Base-by-base conservation (phyloP, 768 basidiomycete genomes). In the Daedaleopsis nitida region DNA sequence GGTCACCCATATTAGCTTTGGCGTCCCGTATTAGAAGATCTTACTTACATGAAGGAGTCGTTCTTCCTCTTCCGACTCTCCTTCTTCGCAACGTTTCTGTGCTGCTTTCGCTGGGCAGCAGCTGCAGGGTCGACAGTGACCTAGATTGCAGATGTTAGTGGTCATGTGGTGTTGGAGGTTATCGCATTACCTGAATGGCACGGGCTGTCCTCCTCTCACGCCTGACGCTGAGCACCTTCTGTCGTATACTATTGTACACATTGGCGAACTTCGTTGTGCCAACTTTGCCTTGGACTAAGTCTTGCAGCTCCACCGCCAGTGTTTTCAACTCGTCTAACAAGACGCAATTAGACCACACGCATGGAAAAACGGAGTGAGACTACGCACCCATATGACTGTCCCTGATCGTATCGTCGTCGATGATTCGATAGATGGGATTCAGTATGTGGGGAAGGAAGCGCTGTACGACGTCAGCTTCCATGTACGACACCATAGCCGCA, bases 271-370 rank as follows among this genome's bases (percentile, higher is more conserved):
- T 85, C 9, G 90, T 90, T n/a, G 86, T 84, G 37, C 96, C 95
- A 47, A 98, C 88, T 81, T 93, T 94, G 49, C 75, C 73, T 71
- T 95, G 96, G 4, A 99, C 76, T 7, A 98, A 83, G 58, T 95
- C 94, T 63, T 92, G 89, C 23, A 98, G 77, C 73, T 99, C 96
- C 12, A 82, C 77, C 1, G 91, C 88, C 0, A 92, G 80, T 1
- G 84, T 84, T 72, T 93, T 92, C 19, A 98, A 77, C 53, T 96
- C 94, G 44, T 89, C 96, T 96, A 65, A 9, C 13, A 50, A 23
- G 5, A 51, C 35, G 0, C 5, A 6, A 38, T 59, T 8, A 51
- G 58, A 16, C 39, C 47, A 34, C 43, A 52, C 50, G 27, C 32
- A 21, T 27, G 23, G 7, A 17, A 1, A 3, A 23, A 47, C 49